Evolutionary conservation across 2,329 filamentous ascomycete genomes (phyloP).

Genomic region (Fusarium bulbicola): DNA sequence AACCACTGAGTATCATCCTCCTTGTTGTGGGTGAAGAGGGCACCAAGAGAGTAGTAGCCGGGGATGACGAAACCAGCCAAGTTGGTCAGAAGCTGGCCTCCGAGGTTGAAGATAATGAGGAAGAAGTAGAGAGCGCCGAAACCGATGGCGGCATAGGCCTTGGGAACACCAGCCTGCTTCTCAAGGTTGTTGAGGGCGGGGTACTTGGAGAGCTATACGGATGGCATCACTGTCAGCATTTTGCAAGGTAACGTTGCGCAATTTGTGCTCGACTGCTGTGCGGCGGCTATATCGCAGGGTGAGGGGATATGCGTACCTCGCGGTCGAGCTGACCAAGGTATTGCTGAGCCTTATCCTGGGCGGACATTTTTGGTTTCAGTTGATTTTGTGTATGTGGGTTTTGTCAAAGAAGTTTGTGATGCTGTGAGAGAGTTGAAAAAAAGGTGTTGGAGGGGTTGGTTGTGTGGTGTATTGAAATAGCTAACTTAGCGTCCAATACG

Average conservation of each 20-base stretch:
- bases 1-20: conserved; percentile 84
- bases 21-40: conserved; percentile 77
- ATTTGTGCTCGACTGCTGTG: conserved; percentile 22
- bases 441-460: conserved; percentile 32
- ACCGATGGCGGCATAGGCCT: conserved; percentile 84
- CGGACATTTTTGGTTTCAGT: conserved; percentile 61
- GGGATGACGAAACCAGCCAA: conserved; percentile 84
- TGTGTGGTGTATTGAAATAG: conserved; percentile 34
- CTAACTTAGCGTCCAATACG: conserved; percentile 31
- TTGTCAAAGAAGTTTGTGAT: conserved; percentile 23
- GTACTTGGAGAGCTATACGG: conserved; percentile 81
- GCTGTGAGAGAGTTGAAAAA: conserved; percentile 23
- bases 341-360: conserved; percentile 80
- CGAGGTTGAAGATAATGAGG: conserved; percentile 92
- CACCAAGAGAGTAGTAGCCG: conserved; percentile 83
- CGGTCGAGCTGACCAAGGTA: conserved; percentile 83
- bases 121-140: conserved; percentile 84
- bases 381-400: conserved; percentile 27
- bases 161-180: conserved; percentile 83
- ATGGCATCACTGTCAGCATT: conserved; percentile 40
- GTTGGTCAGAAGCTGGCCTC: conserved; percentile 88
- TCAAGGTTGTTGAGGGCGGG: conserved; percentile 84
- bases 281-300: conserved; percentile 5
- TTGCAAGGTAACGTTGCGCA: conserved; percentile 9
- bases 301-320: conserved; percentile 67